Conservation (phyloP, 495 filamentous ascomycete species). For the Niebla homalea region DNA sequence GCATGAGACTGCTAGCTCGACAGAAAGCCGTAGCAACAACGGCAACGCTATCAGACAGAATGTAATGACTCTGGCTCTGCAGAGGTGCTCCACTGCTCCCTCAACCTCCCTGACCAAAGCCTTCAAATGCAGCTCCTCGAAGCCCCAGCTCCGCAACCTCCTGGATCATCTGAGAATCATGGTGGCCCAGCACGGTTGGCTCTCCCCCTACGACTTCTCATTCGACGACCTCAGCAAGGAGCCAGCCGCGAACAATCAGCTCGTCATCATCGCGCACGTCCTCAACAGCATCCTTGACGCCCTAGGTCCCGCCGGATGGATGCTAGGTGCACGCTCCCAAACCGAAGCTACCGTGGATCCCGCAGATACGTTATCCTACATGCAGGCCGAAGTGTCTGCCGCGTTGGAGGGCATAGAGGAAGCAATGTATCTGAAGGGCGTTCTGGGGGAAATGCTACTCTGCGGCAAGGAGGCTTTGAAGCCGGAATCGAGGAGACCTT, state of each 20-base stretch:
- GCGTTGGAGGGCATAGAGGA: conserved; percentile 68
- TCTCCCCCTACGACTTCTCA: conserved; percentile 45
- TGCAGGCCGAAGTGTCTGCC: conserved; percentile 61
- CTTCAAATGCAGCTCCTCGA: conserved; percentile 51
- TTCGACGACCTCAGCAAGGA: conserved; percentile 27
- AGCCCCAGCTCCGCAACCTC: conserved; percentile 55
- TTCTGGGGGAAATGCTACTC: conserved; percentile 56
- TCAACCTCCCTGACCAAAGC: conserved; percentile 39
- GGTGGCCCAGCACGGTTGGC: conserved; percentile 53
- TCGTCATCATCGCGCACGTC: conserved; percentile 44
- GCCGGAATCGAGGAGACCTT: conserved; percentile 4
- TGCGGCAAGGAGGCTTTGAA: conserved; percentile 41
- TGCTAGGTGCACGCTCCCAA: conserved; percentile 43
- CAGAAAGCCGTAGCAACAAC: conserved; percentile 13
- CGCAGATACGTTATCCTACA: conserved; percentile 45
- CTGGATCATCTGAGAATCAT: conserved; percentile 60
- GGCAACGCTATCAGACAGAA: not conserved
- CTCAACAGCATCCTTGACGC: conserved; percentile 70
- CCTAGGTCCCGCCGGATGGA: conserved; percentile 72
- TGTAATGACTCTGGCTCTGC: conserved; percentile 1
- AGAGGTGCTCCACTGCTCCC: conserved; percentile 52
- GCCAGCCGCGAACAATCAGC: conserved; percentile 36
- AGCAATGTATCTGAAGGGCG: conserved; percentile 50
- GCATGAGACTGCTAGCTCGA: not conserved
- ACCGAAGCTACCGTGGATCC: conserved; percentile 42